Evolutionary conservation across 148 eudicot genomes (phyloP), one percentile per base, ranked within the genome.

Genomic region (Rhododendron williamsianum): DNA sequence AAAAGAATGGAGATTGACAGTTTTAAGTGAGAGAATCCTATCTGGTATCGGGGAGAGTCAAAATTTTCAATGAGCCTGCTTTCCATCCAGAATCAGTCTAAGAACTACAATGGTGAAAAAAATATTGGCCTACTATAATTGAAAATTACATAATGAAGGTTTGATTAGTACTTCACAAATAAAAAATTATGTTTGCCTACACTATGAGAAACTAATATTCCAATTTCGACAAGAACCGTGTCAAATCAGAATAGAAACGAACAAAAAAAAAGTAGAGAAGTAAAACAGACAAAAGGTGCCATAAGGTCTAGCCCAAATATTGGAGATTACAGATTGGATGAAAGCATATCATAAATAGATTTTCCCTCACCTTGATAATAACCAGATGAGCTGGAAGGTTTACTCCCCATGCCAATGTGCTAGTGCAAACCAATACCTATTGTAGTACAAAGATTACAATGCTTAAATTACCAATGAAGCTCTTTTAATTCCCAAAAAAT

Each of bases 331-430:
- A 38, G 63, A 60, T 60, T 46, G 38, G 67, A 63, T 35, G 21
- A 3, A 67, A 80, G 81, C 60, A 82, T 27, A 84, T 52, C 19
- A 80, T 33, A 54, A 25, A 69, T 49, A 86, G 63, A 77, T 74
- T 85, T 73, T 76, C 23, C 81, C 93, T 90, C 82, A 95, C 98
- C 98, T 96, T 96, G 88, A 97, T 94, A 81, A 97, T 92, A 85
- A 97, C 99, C 89, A 97, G 87, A 93, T 97, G 99, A 71, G 99
- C 99, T 41, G 99, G 99, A 94, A 97, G 99, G 86, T 97, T 97
- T 76, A 97, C 99, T 84, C 99, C 99, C 99, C 99, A 97, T 82
- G 99, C 99, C 91, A 97, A 92, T 78, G 99, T 97, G 91, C 99
- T 97, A 33, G 99, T 97, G 90, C 98, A 97, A 86, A 97, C 99